These are phyloP conservation scores for Aeschynomene evenia DNA, from an alignment of 306 rosid species.

Conservation along the genomic window DNA sequence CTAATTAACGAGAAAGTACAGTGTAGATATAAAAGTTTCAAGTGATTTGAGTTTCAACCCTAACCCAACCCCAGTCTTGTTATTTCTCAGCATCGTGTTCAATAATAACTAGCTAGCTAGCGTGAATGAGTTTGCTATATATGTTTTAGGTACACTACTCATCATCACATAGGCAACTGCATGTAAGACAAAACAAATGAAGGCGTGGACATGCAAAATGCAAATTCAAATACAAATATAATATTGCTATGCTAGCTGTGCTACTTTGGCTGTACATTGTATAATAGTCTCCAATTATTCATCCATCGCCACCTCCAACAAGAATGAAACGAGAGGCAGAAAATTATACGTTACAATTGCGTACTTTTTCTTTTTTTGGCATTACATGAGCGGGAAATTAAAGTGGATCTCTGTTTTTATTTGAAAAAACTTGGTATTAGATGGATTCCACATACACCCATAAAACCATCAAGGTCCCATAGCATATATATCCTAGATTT, in stretches of 20 bases:
- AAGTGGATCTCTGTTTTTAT: too few species aligned
- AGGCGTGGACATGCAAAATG: constrained; percentile 1
- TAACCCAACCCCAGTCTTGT: not conserved
- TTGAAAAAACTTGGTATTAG: too few species aligned
- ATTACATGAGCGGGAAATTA: too few species aligned
- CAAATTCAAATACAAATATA: too few species aligned
- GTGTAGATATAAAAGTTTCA: not conserved
- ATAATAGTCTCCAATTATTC: not conserved
- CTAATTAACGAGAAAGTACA: not conserved
- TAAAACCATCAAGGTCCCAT: too few species aligned
- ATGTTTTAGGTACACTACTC: not conserved
- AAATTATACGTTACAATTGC: too few species aligned
- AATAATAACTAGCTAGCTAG: not conserved
- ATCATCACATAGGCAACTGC: not conserved
- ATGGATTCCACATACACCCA: too few species aligned
- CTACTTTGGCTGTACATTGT: not conserved
- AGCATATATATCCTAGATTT: too few species aligned
- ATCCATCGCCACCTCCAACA: not conserved
- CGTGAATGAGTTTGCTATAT: not conserved
- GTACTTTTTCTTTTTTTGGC: too few species aligned
- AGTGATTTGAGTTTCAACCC: not conserved
- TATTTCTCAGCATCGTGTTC: not conserved
- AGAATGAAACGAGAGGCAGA: not conserved
- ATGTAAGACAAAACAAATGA: not conserved
- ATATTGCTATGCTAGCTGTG: not conserved